Evolutionary conservation across 495 filamentous ascomycete species (phyloP).

Genomic region (Penicillium bialowiezense): DNA sequence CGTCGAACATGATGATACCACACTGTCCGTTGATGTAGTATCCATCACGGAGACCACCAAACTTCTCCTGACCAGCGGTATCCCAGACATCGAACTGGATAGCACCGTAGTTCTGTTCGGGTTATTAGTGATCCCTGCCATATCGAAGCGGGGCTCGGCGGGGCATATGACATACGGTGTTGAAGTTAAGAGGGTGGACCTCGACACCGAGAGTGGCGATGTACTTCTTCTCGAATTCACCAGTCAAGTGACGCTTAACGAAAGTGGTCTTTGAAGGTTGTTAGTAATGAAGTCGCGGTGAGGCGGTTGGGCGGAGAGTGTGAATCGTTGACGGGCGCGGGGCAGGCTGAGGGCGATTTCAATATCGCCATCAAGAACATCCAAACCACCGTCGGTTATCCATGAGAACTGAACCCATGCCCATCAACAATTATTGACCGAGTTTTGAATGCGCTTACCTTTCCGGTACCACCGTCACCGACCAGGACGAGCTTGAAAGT

Average conservation of each 20-base stretch:
- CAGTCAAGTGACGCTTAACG: conserved; percentile 99
- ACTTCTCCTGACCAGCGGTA: conserved; percentile 99
- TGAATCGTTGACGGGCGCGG: conserved; percentile 34
- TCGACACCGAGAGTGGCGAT: conserved; percentile 99
- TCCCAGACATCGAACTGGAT: conserved; percentile 99
- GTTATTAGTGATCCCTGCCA: conserved; percentile 6
- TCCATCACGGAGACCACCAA: conserved; percentile 98
- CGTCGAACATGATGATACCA: conserved; percentile 99
- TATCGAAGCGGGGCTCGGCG: conserved; percentile 33
- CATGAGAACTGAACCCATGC: neutral
- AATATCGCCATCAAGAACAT: conserved; percentile 2
- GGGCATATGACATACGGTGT: conserved; percentile 79
- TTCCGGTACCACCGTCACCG: conserved; percentile 99
- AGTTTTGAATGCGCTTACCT: conserved; percentile 60
- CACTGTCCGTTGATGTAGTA: conserved; percentile 99
- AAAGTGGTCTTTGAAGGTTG: conserved; percentile 75
- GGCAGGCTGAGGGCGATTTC: conserved; percentile 12
- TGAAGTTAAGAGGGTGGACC: conserved; percentile 93
- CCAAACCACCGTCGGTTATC: neutral
- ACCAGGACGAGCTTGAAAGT: conserved; percentile 99
- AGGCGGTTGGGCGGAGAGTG: conserved; percentile 25
- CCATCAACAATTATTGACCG: conserved; percentile 6
- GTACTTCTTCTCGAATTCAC: conserved; percentile 99
- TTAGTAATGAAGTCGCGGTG: conserved; percentile 27
- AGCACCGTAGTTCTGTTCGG: conserved; percentile 76